Base-by-base conservation (phyloP, 164 flowering plant species). In the Sedum album region DNA sequence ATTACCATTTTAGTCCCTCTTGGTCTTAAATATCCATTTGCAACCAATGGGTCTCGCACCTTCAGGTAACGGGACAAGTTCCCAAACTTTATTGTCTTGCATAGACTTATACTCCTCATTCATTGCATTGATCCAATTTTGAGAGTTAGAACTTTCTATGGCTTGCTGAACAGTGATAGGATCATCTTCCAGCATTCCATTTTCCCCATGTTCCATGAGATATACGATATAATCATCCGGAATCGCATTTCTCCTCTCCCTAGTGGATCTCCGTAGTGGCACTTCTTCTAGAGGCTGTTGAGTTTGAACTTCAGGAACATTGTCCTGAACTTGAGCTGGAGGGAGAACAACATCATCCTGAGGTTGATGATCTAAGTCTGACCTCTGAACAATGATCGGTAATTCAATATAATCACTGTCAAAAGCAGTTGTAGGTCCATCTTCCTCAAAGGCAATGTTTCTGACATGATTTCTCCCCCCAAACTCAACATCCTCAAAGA, bases 401-500 rank as follows among this genome's bases (percentile, higher is more conserved):
- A 57, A 15, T 7, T 15, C 1, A 57, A n/a, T 21, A 15, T 57
- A 28, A 21, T 15, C 62, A 57, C n/a, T n/a, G 62, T 57, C 11
- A 57, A n/a, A 28, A n/a, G 62, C n/a, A 57, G 21, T 57, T 1
- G 23, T 31, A 2, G 39, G 1, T 20, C 25, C 5, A 21, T 23
- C 64, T 60, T 60, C 39, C 41, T 30, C 18, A 63, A 63, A 63
- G 21, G 20, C 17, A 63, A 63, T 35, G n/a, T 35, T 35, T 7
- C 38, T 35, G 38, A 35, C 38, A 3, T 35, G 4, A 33, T 63
- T 63, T 36, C 25, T 60, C 64, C 64, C 30, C 17, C 64, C 30
- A n/a, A 60, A 60, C 6, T 60, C 31, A 60, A 21, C 64, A 60
- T 60, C 28, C 64, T 60, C 30, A 60, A 60, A 26, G 25, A 60